Conservation (phyloP, 495 filamentous ascomycete genomes). For the Schizothecium vesticola region DNA sequence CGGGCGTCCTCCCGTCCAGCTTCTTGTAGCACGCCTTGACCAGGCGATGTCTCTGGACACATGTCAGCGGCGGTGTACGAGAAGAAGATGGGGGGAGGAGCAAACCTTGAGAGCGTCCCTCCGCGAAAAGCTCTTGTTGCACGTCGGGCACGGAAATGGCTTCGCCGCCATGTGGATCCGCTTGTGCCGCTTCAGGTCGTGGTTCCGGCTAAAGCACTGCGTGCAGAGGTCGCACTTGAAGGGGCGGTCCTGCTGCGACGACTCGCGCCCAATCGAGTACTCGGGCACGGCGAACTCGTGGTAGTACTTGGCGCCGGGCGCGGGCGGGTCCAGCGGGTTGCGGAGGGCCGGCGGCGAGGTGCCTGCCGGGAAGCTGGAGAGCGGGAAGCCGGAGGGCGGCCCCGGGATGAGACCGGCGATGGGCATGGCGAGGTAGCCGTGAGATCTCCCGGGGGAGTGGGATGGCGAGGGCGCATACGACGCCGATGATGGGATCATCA, state of each 20-base stretch:
- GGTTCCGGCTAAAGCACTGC: slow-evolving; percentile 92
- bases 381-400: background rate
- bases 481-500: slow-evolving; percentile 6
- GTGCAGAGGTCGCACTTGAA: slow-evolving; percentile 93
- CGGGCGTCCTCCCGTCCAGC: background rate
- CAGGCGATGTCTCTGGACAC: slow-evolving; percentile 9
- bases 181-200: slow-evolving; percentile 94
- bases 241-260: slow-evolving; percentile 59
- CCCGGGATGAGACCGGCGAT: background rate
- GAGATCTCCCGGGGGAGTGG: background rate
- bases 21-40: slow-evolving; percentile 12
- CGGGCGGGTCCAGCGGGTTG: background rate
- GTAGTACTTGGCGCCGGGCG: background rate
- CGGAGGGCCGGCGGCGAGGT: background rate
- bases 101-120: slow-evolving; percentile 95
- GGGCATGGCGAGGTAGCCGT: slow-evolving; percentile 7
- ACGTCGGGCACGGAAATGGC: slow-evolving; percentile 88
- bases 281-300: slow-evolving; percentile 12
- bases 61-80: background rate
- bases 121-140: slow-evolving; percentile 91
- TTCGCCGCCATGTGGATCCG: slow-evolving; percentile 91
- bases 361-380: background rate
- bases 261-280: slow-evolving; percentile 11
- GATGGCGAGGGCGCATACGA: slow-evolving; percentile 1
- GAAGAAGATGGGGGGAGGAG: background rate